Conservation (phyloP, 192 early-diverging fungal genomes). For the Coemansia sp. region DNA sequence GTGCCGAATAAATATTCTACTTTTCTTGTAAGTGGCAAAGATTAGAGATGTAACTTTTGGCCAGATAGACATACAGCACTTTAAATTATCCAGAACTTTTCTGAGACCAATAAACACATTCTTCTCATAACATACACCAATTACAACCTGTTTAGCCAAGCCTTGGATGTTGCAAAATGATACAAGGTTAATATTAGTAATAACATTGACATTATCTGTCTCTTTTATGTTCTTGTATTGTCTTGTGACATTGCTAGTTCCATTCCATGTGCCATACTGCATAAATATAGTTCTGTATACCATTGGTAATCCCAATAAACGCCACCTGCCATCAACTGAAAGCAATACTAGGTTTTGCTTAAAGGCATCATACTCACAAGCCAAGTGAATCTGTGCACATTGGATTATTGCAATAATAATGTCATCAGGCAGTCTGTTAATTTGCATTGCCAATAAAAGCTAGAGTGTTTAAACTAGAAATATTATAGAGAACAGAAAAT, state of each 20-base stretch:
- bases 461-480: too few relatives aligned
- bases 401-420: neutral
- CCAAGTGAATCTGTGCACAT: neutral
- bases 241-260: neutral
- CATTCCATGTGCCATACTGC: neutral
- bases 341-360: neutral
- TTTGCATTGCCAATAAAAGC: neutral
- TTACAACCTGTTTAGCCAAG: neutral
- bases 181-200: neutral
- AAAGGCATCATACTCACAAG: neutral
- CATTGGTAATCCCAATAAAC: neutral
- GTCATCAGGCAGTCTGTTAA: neutral
- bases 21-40: neutral
- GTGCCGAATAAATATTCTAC: too few relatives aligned
- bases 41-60: neutral
- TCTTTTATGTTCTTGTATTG: neutral
- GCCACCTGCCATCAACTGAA: neutral
- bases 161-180: neutral
- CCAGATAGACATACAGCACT: neutral
- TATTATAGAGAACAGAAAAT: neutral
- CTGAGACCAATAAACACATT: neutral
- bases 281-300: neutral
- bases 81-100: neutral
- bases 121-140: neutral
- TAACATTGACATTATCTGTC: neutral